Conservation (phyloP, 768 basidiomycete genomes). For the Suillus lakei region DNA sequence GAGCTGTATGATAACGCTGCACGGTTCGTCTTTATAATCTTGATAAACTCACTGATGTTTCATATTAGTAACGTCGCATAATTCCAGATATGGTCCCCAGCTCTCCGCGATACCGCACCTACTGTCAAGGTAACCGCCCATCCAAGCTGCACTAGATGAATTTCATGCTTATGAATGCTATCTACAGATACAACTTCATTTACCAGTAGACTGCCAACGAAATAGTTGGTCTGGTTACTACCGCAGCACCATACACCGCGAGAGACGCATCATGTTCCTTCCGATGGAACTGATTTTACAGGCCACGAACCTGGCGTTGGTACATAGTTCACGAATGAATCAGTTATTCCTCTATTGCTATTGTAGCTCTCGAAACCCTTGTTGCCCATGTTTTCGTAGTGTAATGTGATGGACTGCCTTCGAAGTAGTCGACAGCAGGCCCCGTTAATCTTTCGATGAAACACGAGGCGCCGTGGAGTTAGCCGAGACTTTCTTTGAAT, state of each 20-base stretch:
- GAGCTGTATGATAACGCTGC: constrained; percentile 98
- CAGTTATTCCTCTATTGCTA: constrained; percentile 7
- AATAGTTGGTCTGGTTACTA: background rate
- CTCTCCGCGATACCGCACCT: constrained; percentile 93
- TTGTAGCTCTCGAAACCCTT: constrained; percentile 8
- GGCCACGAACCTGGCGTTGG: background rate
- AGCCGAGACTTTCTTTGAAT: constrained; percentile 3
- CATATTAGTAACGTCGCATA: background rate
- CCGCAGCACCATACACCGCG: background rate
- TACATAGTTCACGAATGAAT: constrained; percentile 3
- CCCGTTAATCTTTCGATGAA: background rate
- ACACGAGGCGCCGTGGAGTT: background rate
- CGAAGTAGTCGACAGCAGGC: no score
- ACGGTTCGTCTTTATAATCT: constrained; percentile 47
- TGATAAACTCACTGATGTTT: constrained; percentile 8
- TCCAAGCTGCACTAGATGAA: background rate
- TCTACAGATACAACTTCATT: constrained; percentile 72
- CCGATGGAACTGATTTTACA: constrained; percentile 11
- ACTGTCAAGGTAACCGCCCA: constrained; percentile 68
- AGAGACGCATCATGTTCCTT: constrained; percentile 9
- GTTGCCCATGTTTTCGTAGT: constrained; percentile 7
- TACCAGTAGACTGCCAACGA: constrained; percentile 54
- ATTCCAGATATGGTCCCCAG: constrained; percentile 82
- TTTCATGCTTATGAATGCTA: background rate
- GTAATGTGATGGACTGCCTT: background rate